Base-by-base conservation (phyloP, 179 eudicot species). In the Heliamphora pulchella region DNA sequence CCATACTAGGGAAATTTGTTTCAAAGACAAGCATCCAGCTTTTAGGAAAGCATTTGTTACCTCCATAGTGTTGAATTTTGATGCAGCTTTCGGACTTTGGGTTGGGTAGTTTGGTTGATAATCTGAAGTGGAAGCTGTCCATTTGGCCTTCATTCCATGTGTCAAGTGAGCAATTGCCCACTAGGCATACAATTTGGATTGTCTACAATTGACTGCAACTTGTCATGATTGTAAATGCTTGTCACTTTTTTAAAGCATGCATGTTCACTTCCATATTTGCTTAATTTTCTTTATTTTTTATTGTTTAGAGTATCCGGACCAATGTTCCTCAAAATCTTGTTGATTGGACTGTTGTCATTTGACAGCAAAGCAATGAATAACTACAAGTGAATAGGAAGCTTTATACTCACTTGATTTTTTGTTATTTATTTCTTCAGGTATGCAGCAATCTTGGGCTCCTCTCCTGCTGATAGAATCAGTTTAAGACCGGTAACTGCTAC, bases 381-480 rank as follows among this genome's bases (percentile, higher is more conserved):
- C 54, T 13, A 57, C 59, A 44, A 64, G 74, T 20, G n/a, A n/a
- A 43, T 47, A 47, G 79, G 71, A 65, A 57, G 63, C 17, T 70
- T 59, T 17, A 81, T 13, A 9, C 39, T 47, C 7, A 57, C 75
- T 64, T 54, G 50, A 44, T 41, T 53, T 44, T 41, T 58, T 57
- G 31, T 83, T 76, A 11, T 57, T 76, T 82, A 66, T 78, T 78
- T 82, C 85, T 81, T 10, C 85, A 96, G 99, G 90, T 96, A 94
- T 89, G 90, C 99, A 44, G 92, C 98, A 79, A 91, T 96, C 71
- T 86, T 92, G 85, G 99, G 99, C 50, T 90, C 99, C 78, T 96
- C 98, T 83, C 87, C 91, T 82, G 87, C 88, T 68, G 94, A 91
- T 67, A 91, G 85, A 85, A 89, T 90, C 79, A 79, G 91, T 83